Percentiles rank a stretch among this genome's conserved stretches.
Conservation (phyloP, 306 rosid species). For the Fragaria vesca region DNA sequence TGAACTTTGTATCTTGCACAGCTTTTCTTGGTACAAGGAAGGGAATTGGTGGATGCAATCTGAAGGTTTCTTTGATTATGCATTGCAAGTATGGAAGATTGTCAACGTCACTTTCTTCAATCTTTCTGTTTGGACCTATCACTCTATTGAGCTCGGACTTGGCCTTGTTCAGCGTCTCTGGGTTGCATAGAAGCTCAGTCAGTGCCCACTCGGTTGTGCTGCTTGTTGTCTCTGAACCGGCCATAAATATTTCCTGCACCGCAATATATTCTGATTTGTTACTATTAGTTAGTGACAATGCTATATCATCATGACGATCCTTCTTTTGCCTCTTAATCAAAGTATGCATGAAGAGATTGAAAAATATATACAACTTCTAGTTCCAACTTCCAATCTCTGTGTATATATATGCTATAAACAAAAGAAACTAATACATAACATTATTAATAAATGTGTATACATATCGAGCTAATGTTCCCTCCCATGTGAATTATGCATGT, state of each 20-base stretch:
- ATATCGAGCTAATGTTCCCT: too few species aligned
- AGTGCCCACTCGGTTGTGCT: slow-evolving; percentile 55
- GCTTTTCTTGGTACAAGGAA: slow-evolving; percentile 45
- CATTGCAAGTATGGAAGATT: slow-evolving; percentile 40
- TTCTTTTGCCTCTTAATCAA: too few species aligned
- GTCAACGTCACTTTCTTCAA: slow-evolving; percentile 55
- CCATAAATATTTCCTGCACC: slow-evolving; percentile 47
- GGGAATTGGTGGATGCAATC: slow-evolving; percentile 57
- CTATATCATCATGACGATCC: too few species aligned
- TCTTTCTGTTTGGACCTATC: slow-evolving; percentile 25
- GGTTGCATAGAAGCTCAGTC: slow-evolving; percentile 43
- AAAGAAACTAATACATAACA: too few species aligned
- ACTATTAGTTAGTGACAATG: background rate
- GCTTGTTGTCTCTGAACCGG: slow-evolving; percentile 62
- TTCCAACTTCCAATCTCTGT: too few species aligned
- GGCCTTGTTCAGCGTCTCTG: slow-evolving; percentile 21
- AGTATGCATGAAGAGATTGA: too few species aligned
- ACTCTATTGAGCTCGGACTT: slow-evolving; percentile 39
- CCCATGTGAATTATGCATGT: too few species aligned
- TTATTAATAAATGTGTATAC: too few species aligned
- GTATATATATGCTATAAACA: too few species aligned
- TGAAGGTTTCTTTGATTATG: slow-evolving; percentile 42
- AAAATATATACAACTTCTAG: too few species aligned
- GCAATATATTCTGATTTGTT: background rate
- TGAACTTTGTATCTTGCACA: slow-evolving; percentile 35